A percentile compares a stretch with the other conserved stretches of the same genome.
Evolutionary conservation across 768 basidiomycete genomes (phyloP).

Genomic region (Termitomyces sp.): DNA sequence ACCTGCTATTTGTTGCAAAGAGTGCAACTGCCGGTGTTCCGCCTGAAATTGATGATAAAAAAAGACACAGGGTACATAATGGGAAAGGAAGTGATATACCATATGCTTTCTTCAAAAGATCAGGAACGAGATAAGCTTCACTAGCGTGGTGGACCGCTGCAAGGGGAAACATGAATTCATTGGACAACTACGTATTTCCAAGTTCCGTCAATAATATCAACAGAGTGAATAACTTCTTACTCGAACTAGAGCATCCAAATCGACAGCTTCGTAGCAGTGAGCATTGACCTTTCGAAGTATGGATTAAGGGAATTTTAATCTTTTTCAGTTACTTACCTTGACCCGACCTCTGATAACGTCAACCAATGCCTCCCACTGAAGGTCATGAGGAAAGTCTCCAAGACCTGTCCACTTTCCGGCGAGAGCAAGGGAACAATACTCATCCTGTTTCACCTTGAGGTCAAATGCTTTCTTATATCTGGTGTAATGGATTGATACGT

Average conservation of each 20-base stretch:
- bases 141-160: conserved; percentile 78
- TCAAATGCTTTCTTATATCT: conserved; percentile 65
- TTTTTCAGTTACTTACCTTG: conserved; percentile 40
- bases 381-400: conserved; percentile 61
- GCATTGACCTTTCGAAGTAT: conserved; percentile 39
- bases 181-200: conserved; percentile 51
- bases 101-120: conserved; percentile 66
- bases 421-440: conserved; percentile 52
- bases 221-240: conserved; percentile 26
- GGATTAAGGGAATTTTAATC: neutral
- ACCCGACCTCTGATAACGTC: conserved; percentile 77
- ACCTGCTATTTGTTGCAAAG: conserved; percentile 55
- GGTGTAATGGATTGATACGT: neutral
- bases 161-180: conserved; percentile 81
- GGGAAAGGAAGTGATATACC: conserved; percentile 33
- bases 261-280: conserved; percentile 60
- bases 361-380: conserved; percentile 77
- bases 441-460: conserved; percentile 66
- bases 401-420: conserved; percentile 45
- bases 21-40: conserved; percentile 72
- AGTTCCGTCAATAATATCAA: neutral
- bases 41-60: conserved; percentile 32
- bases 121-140: conserved; percentile 81
- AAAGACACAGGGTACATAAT: neutral
- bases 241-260: conserved; percentile 68